These are phyloP conservation scores for Taxillus chinensis DNA, from an alignment of 164 flowering plant genomes.

Conservation along the genomic window DNA sequence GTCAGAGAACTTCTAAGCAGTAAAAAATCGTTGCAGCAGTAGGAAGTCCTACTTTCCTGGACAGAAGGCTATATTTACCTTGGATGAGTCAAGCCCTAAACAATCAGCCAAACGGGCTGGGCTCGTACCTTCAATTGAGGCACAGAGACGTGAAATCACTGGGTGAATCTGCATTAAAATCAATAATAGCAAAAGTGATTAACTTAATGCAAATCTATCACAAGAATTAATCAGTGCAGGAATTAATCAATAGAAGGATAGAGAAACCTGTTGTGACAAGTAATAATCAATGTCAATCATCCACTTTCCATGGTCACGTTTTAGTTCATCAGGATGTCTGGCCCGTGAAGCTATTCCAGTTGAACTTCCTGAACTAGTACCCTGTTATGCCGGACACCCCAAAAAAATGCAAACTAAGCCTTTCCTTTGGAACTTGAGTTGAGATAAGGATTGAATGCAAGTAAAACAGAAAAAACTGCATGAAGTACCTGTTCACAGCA, in stretches of 20 bases:
- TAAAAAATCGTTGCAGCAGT: too few species aligned
- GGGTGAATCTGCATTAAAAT: constrained; percentile 72
- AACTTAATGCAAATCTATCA: neutral
- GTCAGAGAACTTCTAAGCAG: neutral
- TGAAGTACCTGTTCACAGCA: constrained; percentile 77
- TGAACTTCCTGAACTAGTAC: constrained; percentile 41
- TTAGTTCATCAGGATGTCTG: constrained; percentile 95
- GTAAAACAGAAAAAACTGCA: neutral
- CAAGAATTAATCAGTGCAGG: neutral
- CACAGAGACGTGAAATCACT: constrained; percentile 92
- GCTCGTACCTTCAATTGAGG: constrained; percentile 91
- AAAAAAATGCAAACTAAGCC: neutral
- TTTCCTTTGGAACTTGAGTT: neutral
- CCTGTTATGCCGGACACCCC: constrained; percentile 25
- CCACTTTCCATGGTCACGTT: constrained; percentile 64
- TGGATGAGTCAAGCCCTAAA: constrained; percentile 92
- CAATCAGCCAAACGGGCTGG: constrained; percentile 96
- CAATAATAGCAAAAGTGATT: neutral
- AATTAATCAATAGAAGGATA: constrained; percentile 1
- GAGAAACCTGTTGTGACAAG: constrained; percentile 77
- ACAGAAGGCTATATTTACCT: constrained; percentile 32
- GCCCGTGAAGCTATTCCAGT: constrained; percentile 90
- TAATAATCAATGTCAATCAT: constrained; percentile 92
- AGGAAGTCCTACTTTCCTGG: neutral
- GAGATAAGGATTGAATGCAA: neutral